Percentiles rank a stretch among this genome's conserved stretches.
These are phyloP conservation scores for Chrysosporium keratinophilum DNA, from an alignment of 2,329 filamentous ascomycete species.

Conservation along the genomic window DNA sequence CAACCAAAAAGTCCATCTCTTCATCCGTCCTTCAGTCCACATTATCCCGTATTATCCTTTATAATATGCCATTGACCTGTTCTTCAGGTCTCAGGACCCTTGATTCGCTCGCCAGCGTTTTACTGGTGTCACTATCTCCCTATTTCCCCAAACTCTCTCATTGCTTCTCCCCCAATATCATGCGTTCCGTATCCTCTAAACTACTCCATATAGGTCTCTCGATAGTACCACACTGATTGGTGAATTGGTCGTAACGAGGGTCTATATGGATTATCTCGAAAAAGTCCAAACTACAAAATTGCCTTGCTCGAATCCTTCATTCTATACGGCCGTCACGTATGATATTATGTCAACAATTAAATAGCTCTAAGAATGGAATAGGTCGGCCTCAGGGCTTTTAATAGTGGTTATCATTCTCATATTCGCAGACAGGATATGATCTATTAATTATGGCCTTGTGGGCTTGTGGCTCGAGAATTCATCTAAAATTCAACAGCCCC, in stretches of 20 bases:
- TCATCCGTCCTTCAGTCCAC: neutral
- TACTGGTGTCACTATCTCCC: neutral
- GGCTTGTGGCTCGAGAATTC: too few relatives aligned
- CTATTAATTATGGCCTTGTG: neutral
- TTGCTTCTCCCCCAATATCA: neutral
- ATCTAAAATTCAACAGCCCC: neutral
- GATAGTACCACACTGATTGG: neutral
- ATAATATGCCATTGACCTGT: constrained; percentile 6
- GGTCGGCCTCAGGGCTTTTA: constrained; percentile 8
- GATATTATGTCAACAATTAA: constrained; percentile 8
- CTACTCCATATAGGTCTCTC: neutral
- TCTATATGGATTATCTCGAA: neutral
- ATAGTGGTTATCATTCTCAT: neutral
- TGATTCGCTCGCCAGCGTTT: neutral
- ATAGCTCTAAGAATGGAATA: constrained; percentile 11
- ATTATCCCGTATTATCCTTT: constrained; percentile 3
- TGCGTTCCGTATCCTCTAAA: constrained; percentile 1
- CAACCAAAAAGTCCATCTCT: constrained; percentile 5
- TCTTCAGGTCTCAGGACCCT: neutral
- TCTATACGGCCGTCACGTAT: constrained; percentile 5
- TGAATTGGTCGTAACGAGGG: neutral
- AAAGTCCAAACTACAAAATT: constrained; percentile 1
- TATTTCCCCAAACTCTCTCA: neutral
- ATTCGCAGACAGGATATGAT: neutral
- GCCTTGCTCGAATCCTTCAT: neutral